A percentile compares a stretch with the other conserved stretches of the same genome.
These are phyloP conservation scores for Fusarium hainanense DNA, from an alignment of 2,329 filamentous ascomycete genomes.

Conservation along the genomic window DNA sequence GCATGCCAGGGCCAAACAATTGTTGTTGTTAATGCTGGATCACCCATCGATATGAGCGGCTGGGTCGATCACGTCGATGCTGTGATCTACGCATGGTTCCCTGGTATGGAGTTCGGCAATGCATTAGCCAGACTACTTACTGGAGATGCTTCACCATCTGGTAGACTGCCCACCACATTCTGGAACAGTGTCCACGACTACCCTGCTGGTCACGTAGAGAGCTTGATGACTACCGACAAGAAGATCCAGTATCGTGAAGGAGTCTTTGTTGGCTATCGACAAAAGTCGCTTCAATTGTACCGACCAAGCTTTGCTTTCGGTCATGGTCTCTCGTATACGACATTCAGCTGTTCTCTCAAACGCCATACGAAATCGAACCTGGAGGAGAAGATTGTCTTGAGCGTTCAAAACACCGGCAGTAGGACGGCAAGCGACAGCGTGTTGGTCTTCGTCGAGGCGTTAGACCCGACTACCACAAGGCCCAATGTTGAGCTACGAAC, in stretches of 20 bases:
- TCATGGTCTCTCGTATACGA: background rate
- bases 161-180: background rate
- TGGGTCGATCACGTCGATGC: background rate
- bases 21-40: background rate
- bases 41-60: background rate
- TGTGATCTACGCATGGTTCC: background rate
- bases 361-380: too few species aligned
- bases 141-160: background rate
- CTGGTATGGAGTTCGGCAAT: background rate
- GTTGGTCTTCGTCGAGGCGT: background rate
- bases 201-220: background rate
- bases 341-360: background rate
- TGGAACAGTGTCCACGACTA: background rate
- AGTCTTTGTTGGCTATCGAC: background rate
- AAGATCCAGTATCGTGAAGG: background rate
- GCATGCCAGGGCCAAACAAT: background rate
- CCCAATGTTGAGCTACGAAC: background rate
- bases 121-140: background rate
- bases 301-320: background rate
- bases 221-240: background rate
- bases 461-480: background rate
- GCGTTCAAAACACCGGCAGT: background rate
- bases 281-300: background rate
- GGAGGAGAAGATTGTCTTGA: background rate
- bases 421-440: background rate